A percentile compares a stretch with the other conserved stretches of the same genome.
Conservation (phyloP, 257 asterid species). For the Nicotiana tabacum region DNA sequence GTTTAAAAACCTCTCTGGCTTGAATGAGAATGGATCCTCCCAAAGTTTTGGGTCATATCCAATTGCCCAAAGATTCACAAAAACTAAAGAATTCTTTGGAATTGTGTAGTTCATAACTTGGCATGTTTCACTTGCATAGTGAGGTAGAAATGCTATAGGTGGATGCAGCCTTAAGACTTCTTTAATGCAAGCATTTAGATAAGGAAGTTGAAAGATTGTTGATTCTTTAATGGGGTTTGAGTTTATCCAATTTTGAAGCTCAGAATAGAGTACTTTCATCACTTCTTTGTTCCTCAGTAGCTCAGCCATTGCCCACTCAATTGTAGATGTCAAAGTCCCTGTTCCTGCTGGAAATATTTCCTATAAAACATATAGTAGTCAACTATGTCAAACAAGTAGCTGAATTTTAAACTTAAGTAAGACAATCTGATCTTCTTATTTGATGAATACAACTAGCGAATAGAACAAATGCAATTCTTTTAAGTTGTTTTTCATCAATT, state of each 20-base stretch:
- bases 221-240: conserved; percentile 11
- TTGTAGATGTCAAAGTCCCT: conserved; percentile 36
- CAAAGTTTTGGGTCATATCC: conserved; percentile 32
- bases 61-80: conserved; percentile 34
- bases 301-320: conserved; percentile 33
- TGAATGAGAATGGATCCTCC: conserved; percentile 33
- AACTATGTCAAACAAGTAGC: not conserved
- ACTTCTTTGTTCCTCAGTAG: conserved; percentile 19
- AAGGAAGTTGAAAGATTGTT: conserved; percentile 12
- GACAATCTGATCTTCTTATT: too few species aligned
- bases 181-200: conserved; percentile 35
- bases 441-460: too few species aligned
- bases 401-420: not conserved
- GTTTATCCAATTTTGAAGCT: conserved; percentile 11
- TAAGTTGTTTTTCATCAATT: too few species aligned
- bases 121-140: conserved; percentile 26
- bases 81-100: conserved; percentile 26
- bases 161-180: conserved; percentile 46
- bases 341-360: conserved; percentile 35
- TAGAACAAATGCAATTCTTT: too few species aligned
- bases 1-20: conserved; percentile 32
- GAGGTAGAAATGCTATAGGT: conserved; percentile 34
- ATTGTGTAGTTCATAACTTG: conserved; percentile 26
- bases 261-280: conserved; percentile 11
- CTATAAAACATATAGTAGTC: not conserved